Evolutionary conservation across 129 eudicot species (phyloP), one percentile per base, ranked within the genome.

Genomic region (Arctium minus): DNA sequence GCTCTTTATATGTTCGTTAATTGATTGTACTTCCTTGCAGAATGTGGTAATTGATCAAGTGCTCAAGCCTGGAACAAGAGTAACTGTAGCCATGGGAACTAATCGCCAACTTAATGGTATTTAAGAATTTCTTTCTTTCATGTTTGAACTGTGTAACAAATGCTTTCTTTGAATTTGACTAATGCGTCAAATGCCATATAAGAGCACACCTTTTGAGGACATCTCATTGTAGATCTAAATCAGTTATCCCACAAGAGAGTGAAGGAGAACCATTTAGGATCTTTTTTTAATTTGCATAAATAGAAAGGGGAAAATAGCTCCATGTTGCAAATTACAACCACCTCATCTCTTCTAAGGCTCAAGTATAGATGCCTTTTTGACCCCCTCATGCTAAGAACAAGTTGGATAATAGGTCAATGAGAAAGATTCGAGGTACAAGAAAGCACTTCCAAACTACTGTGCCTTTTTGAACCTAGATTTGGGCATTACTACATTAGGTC

Each of bases 1-100:
- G 27, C 42, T 12, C 46, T 44, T 73, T 35, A 68, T 40, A 42
- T 83, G 70, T 70, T 82, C 65, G 67, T 48, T 68, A 44, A 75
- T 33, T n/a, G 70, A 75, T 44, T 84, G 36, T 74, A 79, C 12
- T 67, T 64, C 48, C 69, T 2, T 89, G 95, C 96, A 96, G 98
- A 89, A 89, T 90, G 94, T 96, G 86, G 89, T 89, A 65, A 81
- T 96, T 79, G 97, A 93, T 76, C 85, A 90, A 92, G 86, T 82
- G 65, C 88, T 91, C 74, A 92, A 88, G 82, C 97, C 97, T 35
- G 98, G 99, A 82, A 86, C 18, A 84, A 89, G 99, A 84, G 97
- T 96, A 29, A 96, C 99, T 31, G 98, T 96, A 46, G 92, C 93
- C 32, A 93, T 96, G 99, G 99, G 99, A 79, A 86, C 91, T 42